These are phyloP conservation scores for Candida michaelii DNA, from an alignment of 805 yeast species.

Conservation along the genomic window DNA sequence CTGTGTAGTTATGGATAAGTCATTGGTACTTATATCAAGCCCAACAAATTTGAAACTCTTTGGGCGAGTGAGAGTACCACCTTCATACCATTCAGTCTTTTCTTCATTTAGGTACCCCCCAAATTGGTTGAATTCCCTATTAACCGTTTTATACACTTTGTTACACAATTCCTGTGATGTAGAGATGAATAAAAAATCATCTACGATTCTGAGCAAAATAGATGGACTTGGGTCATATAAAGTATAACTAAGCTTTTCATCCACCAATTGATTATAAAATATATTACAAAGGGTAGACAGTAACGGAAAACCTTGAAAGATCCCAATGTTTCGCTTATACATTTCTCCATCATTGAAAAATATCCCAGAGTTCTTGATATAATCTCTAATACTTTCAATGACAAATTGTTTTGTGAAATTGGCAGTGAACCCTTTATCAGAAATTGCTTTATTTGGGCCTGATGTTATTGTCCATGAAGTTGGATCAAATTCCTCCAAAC, in stretches of 20 bases:
- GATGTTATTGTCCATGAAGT: background rate
- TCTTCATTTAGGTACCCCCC: conserved; percentile 38
- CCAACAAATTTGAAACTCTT: conserved; percentile 30
- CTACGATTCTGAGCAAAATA: conserved; percentile 60
- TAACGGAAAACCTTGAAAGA: conserved; percentile 82
- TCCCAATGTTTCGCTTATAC: conserved; percentile 57
- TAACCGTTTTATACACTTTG: conserved; percentile 18
- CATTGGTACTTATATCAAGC: conserved; percentile 19
- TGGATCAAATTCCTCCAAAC: conserved; percentile 13
- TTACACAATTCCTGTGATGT: conserved; percentile 28
- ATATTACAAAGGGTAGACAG: conserved; percentile 76
- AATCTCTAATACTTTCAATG: conserved; percentile 45
- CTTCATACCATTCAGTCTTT: conserved; percentile 24
- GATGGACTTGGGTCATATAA: conserved; percentile 24
- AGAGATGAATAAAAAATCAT: conserved; percentile 79
- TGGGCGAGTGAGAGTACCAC: conserved; percentile 1
- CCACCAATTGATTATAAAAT: conserved; percentile 62
- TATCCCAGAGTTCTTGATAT: conserved; percentile 52
- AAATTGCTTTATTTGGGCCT: conserved; percentile 8
- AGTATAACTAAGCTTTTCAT: conserved; percentile 26
- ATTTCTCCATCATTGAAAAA: conserved; percentile 32
- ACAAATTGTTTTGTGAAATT: conserved; percentile 46
- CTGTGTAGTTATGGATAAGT: conserved; percentile 6
- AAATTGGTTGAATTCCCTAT: conserved; percentile 20
- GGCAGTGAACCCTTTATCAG: conserved; percentile 26